A percentile compares a stretch with the other conserved stretches of the same genome.
Conservation (phyloP, 805 yeast genomes). For the Wickerhamomyces xylosicus region DNA sequence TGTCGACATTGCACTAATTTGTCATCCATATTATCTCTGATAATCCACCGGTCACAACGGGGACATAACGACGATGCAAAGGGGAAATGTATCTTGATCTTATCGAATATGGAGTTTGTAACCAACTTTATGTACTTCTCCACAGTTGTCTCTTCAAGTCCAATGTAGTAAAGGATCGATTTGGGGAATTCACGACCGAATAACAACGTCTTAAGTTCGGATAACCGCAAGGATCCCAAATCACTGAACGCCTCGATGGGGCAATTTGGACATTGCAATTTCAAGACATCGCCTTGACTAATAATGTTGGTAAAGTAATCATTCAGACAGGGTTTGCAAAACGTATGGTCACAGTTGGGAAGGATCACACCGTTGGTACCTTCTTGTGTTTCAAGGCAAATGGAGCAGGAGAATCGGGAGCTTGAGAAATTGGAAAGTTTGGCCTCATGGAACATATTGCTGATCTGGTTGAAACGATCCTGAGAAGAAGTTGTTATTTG, state of each 20-base stretch:
- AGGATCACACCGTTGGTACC: slow-evolving; percentile 28
- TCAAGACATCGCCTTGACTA: slow-evolving; percentile 35
- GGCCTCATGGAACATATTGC: slow-evolving; percentile 16
- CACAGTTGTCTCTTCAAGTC: slow-evolving; percentile 20
- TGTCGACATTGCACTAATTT: slow-evolving; percentile 36
- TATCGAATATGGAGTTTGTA: slow-evolving; percentile 29
- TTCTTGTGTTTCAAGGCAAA: slow-evolving; percentile 40
- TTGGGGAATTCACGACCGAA: slow-evolving; percentile 31
- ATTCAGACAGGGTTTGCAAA: slow-evolving; percentile 35
- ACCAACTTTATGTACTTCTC: slow-evolving; percentile 29
- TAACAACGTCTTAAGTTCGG: slow-evolving; percentile 24
- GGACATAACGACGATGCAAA: slow-evolving; percentile 42
- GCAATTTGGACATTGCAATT: slow-evolving; percentile 49
- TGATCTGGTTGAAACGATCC: background rate
- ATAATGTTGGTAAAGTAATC: slow-evolving; percentile 34
- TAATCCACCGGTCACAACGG: slow-evolving; percentile 36
- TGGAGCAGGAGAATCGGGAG: slow-evolving; percentile 39
- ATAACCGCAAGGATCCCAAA: slow-evolving; percentile 15
- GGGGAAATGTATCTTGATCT: slow-evolving; percentile 35
- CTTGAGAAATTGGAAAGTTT: slow-evolving; percentile 21
- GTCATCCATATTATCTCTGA: slow-evolving; percentile 36
- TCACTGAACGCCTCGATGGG: slow-evolving; percentile 15
- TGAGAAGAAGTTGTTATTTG: background rate
- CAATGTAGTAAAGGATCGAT: slow-evolving; percentile 23
- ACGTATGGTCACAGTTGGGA: slow-evolving; percentile 35